Conservation (phyloP, 371 early-diverging fungal species). For the Mortierella sp. region DNA sequence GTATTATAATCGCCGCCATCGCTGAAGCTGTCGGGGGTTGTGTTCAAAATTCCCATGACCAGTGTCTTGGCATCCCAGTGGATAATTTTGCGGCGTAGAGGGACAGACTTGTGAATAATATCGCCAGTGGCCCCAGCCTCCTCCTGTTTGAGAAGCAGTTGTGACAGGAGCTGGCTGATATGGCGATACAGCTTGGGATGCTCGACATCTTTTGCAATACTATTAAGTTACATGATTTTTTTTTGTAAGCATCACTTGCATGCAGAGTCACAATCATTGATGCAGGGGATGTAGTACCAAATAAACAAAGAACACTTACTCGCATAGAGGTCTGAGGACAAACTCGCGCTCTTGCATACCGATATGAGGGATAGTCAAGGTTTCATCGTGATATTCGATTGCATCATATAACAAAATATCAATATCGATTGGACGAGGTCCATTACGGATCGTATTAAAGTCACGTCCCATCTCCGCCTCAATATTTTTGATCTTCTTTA, state of each 20-base stretch:
- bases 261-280: background rate
- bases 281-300: background rate
- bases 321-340: conserved; percentile 94
- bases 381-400: conserved; percentile 75
- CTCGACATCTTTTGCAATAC: conserved; percentile 89
- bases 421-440: conserved; percentile 94
- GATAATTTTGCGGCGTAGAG: conserved; percentile 58
- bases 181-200: conserved; percentile 91
- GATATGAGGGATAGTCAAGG: conserved; percentile 91
- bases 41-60: conserved; percentile 97
- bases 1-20: conserved; percentile 87
- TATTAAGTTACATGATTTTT: conserved; percentile 31
- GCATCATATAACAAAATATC: conserved; percentile 95
- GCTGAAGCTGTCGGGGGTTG: conserved; percentile 97
- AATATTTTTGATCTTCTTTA: conserved; percentile 85
- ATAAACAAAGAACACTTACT: conserved; percentile 62
- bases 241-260: background rate
- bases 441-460: conserved; percentile 78
- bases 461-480: conserved; percentile 88
- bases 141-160: conserved; percentile 67
- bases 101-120: conserved; percentile 67
- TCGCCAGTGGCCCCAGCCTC: conserved; percentile 30
- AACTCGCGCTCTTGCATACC: conserved; percentile 93
- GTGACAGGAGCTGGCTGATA: conserved; percentile 80
- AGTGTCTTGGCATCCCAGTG: conserved; percentile 76